Evolutionary conservation across 2,329 filamentous ascomycete genomes (phyloP).

Genomic region (Ophiostoma sp.): DNA sequence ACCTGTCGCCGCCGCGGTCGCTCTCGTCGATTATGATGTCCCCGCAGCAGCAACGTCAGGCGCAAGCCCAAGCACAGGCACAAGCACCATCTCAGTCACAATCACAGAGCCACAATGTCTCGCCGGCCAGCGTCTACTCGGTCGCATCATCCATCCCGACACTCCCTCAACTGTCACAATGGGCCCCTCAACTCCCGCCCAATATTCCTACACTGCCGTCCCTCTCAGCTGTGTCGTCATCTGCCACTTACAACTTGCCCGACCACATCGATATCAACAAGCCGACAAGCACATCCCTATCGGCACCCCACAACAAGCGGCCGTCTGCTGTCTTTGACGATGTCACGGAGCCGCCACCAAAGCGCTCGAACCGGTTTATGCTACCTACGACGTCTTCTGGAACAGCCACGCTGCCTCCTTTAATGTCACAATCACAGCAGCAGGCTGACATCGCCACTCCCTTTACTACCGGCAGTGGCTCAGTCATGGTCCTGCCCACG

Average conservation of each 20-base stretch:
- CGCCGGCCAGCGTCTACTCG: neutral
- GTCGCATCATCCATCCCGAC: neutral
- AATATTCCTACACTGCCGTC: neutral
- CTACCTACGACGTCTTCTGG: neutral
- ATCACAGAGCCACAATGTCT: constrained; percentile 10
- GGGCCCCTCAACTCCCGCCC: neutral
- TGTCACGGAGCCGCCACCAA: constrained; percentile 49
- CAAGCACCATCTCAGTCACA: neutral
- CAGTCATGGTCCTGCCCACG: neutral
- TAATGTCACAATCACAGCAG: neutral
- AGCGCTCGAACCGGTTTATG: constrained; percentile 39
- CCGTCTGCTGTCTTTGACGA: constrained; percentile 47
- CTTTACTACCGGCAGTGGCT: neutral
- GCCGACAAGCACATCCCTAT: constrained; percentile 31
- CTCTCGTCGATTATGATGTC: constrained; percentile 44
- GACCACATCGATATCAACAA: constrained; percentile 27
- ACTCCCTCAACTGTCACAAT: neutral
- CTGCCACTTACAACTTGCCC: neutral
- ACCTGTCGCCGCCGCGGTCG: constrained; percentile 35
- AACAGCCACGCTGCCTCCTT: neutral
- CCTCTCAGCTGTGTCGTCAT: neutral
- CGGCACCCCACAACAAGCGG: constrained; percentile 39
- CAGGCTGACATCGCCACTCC: neutral
- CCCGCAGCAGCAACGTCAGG: constrained; percentile 40
- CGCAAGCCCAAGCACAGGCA: constrained; percentile 27